Evolutionary conservation across 768 basidiomycete genomes (phyloP).

Genomic region (Mrakia gelida): DNA sequence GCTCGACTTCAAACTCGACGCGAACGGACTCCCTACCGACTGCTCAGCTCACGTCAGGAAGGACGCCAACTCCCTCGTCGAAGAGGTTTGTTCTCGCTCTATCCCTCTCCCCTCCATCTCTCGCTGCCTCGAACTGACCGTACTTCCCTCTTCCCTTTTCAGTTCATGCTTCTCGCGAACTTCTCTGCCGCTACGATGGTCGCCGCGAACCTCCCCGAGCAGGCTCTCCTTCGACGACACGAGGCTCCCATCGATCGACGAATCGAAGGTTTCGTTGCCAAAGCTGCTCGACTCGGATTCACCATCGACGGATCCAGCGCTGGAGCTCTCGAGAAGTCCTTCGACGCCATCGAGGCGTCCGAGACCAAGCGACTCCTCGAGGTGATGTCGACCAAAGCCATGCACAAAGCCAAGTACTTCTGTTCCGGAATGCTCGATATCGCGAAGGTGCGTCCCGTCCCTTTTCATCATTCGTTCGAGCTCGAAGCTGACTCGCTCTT

Average conservation of each 20-base stretch:
- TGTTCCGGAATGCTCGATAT: constrained; percentile 99
- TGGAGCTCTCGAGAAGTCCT: constrained; percentile 76
- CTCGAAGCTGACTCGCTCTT: too few relatives aligned
- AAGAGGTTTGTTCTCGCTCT: constrained; percentile 73
- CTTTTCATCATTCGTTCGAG: too few relatives aligned
- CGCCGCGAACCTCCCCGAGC: constrained; percentile 90
- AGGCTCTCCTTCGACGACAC: constrained; percentile 91
- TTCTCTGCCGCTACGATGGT: constrained; percentile 85
- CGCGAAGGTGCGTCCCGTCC: constrained; percentile 54
- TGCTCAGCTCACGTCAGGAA: constrained; percentile 61
- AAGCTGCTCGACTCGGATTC: constrained; percentile 77
- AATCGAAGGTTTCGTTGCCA: constrained; percentile 69
- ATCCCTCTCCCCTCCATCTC: neutral
- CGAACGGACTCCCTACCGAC: constrained; percentile 69
- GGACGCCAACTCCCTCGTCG: constrained; percentile 75
- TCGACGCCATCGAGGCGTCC: constrained; percentile 67
- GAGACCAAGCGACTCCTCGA: constrained; percentile 74
- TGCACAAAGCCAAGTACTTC: constrained; percentile 94
- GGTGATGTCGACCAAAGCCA: constrained; percentile 82
- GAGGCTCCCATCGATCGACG: constrained; percentile 89
- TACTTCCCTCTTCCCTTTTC: too few relatives aligned
- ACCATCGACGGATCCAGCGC: constrained; percentile 73
- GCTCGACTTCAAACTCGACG: constrained; percentile 74
- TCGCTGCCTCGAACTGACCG: neutral
- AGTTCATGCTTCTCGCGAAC: constrained; percentile 95